Evolutionary conservation across 2,329 filamentous ascomycete species (phyloP), one percentile per base, ranked within the genome.

Genomic region (Fusarium annulatum): DNA sequence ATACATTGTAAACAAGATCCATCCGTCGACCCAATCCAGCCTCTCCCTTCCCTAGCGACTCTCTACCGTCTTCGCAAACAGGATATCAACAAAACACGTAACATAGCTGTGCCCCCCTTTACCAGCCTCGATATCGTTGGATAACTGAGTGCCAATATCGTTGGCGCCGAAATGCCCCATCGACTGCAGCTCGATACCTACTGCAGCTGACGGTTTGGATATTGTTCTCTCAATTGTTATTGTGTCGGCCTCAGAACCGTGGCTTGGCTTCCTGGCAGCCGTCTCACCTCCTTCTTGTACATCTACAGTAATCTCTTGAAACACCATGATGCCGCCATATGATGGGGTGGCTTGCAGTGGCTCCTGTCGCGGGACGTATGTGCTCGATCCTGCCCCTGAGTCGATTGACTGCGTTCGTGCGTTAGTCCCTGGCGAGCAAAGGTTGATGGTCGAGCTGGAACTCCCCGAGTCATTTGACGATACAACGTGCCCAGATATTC

Each of bases 281-380:
- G 61, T n/a, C 26, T 65, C 68, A 30, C 66, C 66, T 14, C 64
- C 67, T 38, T 76, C 74, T 63, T 81, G 75, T 9, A 81, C 79
- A 43, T 89, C 85, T n/a, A 91, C 86, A 12, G 86, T 87, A 62
- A 91, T 87, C 74, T 92, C 88, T 70, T 90, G 88, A 30, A 88
- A 89, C 11, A 91, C 87, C 83, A 91, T 87, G 77, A 91, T 92
- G 28, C 89, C 88, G 11, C 89, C 88, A 56, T 76, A 79, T 8
- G 76, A 77, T 16, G 76, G 71, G 7, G 67, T 41, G 18, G 65
- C 7, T 41, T 64, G 59, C 18, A 63, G 41, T 30, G 84, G 14
- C 78, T 68, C 77, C 72, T 52, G 78, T 75, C 72, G 56, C 26
- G 71, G 69, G 23, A 76, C 77, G 30, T 77, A 77, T 26, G 61